A percentile compares a stretch with the other conserved stretches of the same genome.
These are phyloP conservation scores for Kodamaea kakaduensis DNA, from an alignment of 805 yeast species.

Conservation along the genomic window DNA sequence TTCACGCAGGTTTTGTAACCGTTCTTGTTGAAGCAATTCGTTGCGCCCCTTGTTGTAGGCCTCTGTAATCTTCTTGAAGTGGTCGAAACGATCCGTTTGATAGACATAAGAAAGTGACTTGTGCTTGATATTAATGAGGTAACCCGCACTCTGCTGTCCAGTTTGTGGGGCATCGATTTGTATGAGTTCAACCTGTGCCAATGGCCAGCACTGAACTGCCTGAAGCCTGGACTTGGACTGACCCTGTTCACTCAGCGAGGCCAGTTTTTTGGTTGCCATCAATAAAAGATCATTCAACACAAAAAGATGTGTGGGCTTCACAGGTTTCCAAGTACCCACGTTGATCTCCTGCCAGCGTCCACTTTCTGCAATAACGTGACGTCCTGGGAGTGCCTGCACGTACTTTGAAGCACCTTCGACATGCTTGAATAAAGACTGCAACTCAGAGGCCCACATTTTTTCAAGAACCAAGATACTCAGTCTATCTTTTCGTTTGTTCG, in stretches of 20 bases:
- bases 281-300: constrained; percentile 73
- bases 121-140: constrained; percentile 44
- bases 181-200: constrained; percentile 52
- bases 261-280: constrained; percentile 58
- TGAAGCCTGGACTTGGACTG: constrained; percentile 40
- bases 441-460: constrained; percentile 74
- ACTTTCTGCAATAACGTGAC: constrained; percentile 76
- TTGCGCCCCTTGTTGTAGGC: constrained; percentile 60
- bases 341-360: constrained; percentile 85
- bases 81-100: constrained; percentile 59
- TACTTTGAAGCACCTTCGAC: constrained; percentile 90
- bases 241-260: constrained; percentile 10
- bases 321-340: constrained; percentile 77
- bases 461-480: constrained; percentile 70
- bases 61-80: constrained; percentile 49
- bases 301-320: constrained; percentile 71
- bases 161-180: constrained; percentile 31
- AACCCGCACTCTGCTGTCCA: constrained; percentile 18
- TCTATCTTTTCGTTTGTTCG: constrained; percentile 47
- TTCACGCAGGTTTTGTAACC: constrained; percentile 19
- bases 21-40: constrained; percentile 37
- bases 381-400: constrained; percentile 68
- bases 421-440: constrained; percentile 66
- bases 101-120: constrained; percentile 51
- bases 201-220: constrained; percentile 77